These are phyloP conservation scores for Nannochloropsis oceanica DNA, from an alignment of 108 stramenopile species.

Conservation along the genomic window DNA sequence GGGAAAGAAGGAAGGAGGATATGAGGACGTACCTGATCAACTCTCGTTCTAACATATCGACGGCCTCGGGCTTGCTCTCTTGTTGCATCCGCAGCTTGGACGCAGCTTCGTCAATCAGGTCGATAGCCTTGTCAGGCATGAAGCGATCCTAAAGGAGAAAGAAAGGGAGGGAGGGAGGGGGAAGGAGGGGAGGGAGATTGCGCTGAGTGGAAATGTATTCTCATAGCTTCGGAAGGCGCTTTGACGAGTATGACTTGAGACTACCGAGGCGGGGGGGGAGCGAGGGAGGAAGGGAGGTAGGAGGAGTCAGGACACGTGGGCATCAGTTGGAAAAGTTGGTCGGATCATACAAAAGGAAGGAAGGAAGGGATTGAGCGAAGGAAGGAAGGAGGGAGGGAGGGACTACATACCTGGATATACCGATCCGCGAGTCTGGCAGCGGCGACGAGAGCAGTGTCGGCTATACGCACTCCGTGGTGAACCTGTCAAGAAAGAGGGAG, in stretches of 20 bases:
- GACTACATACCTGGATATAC: slow-evolving; percentile 47
- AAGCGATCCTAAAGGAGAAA: slow-evolving; percentile 45
- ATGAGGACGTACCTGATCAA: slow-evolving; percentile 1
- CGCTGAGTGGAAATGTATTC: no score
- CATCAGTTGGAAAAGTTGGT: no score
- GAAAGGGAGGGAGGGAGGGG: not conserved
- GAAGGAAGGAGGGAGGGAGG: not conserved
- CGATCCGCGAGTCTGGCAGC: slow-evolving; percentile 71
- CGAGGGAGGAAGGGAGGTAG: no score
- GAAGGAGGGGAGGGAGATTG: not conserved
- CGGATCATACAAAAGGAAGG: not conserved
- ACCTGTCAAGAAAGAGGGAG: not conserved
- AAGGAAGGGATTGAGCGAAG: not conserved
- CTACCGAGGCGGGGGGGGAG: no score
- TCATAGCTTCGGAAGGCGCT: no score
- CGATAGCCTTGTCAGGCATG: slow-evolving; percentile 83
- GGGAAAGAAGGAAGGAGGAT: no score
- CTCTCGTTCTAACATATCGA: slow-evolving; percentile 68
- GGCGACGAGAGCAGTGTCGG: slow-evolving; percentile 64
- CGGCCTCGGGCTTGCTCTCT: slow-evolving; percentile 64
- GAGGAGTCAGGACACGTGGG: no score
- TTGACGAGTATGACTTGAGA: no score
- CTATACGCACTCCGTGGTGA: slow-evolving; percentile 80
- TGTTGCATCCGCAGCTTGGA: slow-evolving; percentile 61
- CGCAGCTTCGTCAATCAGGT: slow-evolving; percentile 82